Percentiles rank a stretch among this genome's conserved stretches.
Evolutionary conservation across 2,329 filamentous ascomycete species (phyloP).

Genomic region (Trichoderma polysporum): DNA sequence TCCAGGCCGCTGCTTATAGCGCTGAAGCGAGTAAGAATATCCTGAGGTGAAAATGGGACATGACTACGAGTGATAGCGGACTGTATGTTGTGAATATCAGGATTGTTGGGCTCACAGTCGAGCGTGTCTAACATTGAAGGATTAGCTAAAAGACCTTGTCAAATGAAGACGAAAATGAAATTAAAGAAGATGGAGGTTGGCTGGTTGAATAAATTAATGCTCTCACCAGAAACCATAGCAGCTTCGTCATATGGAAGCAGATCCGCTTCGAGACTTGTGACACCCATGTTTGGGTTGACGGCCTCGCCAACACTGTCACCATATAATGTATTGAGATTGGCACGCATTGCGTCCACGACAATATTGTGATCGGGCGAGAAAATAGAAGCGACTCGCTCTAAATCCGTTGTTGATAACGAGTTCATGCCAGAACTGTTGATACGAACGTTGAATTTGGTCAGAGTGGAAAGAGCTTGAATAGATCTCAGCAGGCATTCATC

Average conservation of each 20-base stretch:
- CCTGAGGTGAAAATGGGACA: neutral
- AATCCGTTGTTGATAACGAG: neutral
- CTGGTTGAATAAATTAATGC: neutral
- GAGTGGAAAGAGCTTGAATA: neutral
- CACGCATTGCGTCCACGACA: neutral
- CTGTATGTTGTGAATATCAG: too few species aligned
- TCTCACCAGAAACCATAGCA: neutral
- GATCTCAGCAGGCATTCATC: neutral
- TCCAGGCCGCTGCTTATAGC: neutral
- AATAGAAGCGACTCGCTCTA: neutral
- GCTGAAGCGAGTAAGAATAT: neutral
- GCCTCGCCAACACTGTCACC: neutral
- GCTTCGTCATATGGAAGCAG: neutral
- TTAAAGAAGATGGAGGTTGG: too few species aligned
- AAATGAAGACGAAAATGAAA: neutral
- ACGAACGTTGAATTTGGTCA: neutral
- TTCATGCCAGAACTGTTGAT: neutral
- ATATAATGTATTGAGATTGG: neutral
- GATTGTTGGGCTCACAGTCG: too few species aligned
- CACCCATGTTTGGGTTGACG: neutral
- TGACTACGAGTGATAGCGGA: neutral
- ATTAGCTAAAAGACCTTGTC: neutral
- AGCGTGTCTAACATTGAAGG: neutral
- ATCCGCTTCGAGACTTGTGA: neutral
- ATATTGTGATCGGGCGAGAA: neutral